phyloP scores from a whole-genome alignment of 805 yeast species.

The Metschnikowia cubensis region DNA sequence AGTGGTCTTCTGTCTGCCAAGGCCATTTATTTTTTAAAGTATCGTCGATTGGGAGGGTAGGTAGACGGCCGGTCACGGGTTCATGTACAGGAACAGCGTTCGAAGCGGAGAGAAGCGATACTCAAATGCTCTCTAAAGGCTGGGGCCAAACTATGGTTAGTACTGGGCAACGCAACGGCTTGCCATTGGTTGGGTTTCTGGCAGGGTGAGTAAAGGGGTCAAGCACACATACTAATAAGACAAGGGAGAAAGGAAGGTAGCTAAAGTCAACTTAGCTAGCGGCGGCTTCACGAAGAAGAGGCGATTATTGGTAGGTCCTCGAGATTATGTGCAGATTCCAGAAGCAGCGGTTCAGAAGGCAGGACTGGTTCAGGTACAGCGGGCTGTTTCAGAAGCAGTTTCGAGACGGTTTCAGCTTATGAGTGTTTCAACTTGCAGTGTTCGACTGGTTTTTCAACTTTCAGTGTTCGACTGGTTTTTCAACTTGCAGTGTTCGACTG shows the following conservation, averaged over 20 bases:
- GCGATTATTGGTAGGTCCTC: neutral
- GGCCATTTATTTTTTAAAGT: conserved; percentile 43
- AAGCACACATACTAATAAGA: conserved; percentile 1
- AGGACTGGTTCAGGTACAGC: too few relatives aligned
- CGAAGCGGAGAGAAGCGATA: conserved; percentile 14
- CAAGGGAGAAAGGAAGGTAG: conserved; percentile 1
- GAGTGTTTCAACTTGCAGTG: too few relatives aligned
- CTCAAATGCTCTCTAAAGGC: conserved; percentile 18
- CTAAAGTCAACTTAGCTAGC: conserved; percentile 1
- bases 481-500: too few relatives aligned
- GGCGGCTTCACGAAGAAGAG: neutral
- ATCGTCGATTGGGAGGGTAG: too few relatives aligned
- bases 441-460: too few relatives aligned
- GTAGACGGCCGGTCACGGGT: neutral
- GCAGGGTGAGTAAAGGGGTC: neutral
- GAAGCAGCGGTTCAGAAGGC: too few relatives aligned
- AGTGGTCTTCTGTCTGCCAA: conserved; percentile 65
- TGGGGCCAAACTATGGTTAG: conserved; percentile 1
- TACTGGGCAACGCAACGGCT: neutral
- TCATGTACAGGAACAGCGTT: neutral
- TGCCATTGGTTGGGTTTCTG: neutral
- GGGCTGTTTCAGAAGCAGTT: too few relatives aligned
- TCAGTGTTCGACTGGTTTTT: too few relatives aligned
- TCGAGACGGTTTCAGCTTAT: too few relatives aligned
- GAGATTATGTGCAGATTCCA: neutral